Evolutionary conservation across 495 filamentous ascomycete species (phyloP).

Genomic region (Monascus purpureus): DNA sequence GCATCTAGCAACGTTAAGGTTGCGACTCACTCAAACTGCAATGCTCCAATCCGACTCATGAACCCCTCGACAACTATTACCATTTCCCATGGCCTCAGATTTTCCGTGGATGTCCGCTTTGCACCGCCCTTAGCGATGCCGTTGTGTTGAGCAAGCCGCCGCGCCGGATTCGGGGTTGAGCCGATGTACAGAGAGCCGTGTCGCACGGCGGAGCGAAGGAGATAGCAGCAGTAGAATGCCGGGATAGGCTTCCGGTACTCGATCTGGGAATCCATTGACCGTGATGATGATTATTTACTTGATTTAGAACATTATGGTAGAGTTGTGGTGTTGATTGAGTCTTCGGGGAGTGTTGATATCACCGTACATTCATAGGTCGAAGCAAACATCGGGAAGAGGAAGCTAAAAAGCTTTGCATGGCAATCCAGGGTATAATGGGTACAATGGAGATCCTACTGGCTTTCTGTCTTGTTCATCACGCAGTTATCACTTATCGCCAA

Average conservation of each 20-base stretch:
- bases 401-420: too few relatives aligned
- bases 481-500: too few relatives aligned
- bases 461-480: too few relatives aligned
- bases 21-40: constrained; percentile 79
- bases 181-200: constrained; percentile 66
- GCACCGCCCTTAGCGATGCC: constrained; percentile 69
- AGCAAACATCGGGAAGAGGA: too few relatives aligned
- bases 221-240: constrained; percentile 69
- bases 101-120: constrained; percentile 47
- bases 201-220: constrained; percentile 65
- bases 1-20: too few relatives aligned
- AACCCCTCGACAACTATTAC: constrained; percentile 77
- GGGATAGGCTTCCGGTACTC: constrained; percentile 40
- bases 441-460: too few relatives aligned
- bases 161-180: constrained; percentile 71
- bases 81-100: constrained; percentile 89
- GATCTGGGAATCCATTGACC: constrained; percentile 2
- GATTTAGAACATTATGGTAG: too few relatives aligned
- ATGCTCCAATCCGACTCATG: constrained; percentile 65
- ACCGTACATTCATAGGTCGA: too few relatives aligned
- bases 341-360: too few relatives aligned
- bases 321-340: too few relatives aligned
- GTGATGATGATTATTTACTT: too few relatives aligned
- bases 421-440: too few relatives aligned
- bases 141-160: constrained; percentile 84